Evolutionary conservation across 2,329 filamentous ascomycete genomes (phyloP).

Genomic region (Clonostachys solani): DNA sequence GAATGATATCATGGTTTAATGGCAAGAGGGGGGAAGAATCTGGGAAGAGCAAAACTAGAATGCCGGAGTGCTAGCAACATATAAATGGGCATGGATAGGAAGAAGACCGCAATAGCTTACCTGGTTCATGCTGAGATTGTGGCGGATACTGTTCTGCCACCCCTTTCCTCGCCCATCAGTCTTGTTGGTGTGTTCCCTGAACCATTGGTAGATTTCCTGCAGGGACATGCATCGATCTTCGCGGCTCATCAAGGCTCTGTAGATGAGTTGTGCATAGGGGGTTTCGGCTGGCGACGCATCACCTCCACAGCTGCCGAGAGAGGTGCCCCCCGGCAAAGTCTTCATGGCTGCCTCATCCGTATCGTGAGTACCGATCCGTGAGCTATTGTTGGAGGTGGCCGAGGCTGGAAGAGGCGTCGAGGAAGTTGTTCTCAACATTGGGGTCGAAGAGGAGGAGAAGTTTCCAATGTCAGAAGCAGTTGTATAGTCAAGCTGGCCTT

Average conservation of each 20-base stretch:
- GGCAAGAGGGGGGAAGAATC: background rate
- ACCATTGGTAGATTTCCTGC: constrained; percentile 89
- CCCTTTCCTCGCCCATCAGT: constrained; percentile 71
- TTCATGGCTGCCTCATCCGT: no score
- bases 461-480: no score
- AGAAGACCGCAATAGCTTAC: constrained; percentile 45
- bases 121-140: constrained; percentile 93
- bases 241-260: constrained; percentile 65
- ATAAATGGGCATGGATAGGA: background rate
- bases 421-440: no score
- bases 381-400: no score
- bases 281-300: constrained; percentile 12
- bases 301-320: no score
- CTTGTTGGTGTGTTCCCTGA: constrained; percentile 76
- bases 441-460: no score
- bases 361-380: no score
- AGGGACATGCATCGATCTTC: constrained; percentile 69
- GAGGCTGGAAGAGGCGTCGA: no score
- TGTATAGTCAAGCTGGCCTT: no score
- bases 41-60: background rate
- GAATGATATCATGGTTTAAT: background rate
- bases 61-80: background rate
- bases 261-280: constrained; percentile 82
- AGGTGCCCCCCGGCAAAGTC: no score
- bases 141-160: constrained; percentile 94